Base-by-base conservation (phyloP, 169 alveolate genomes). In the Toxoplasma gondii region DNA sequence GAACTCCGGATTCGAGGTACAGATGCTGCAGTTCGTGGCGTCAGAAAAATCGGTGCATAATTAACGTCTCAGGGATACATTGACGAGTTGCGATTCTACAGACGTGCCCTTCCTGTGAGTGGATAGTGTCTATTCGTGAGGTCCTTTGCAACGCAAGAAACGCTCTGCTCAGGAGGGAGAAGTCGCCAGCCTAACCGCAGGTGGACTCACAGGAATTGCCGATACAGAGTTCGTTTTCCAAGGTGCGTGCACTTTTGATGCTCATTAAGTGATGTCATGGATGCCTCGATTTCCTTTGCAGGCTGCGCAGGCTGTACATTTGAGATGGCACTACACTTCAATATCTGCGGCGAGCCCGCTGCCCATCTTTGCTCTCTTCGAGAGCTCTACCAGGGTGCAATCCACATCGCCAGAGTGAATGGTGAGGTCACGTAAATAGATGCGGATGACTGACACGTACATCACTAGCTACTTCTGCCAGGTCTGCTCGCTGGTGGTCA, bases 281-380 rank as follows among this genome's bases (percentile, higher is more conserved):
- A 22, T 1, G n/a, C 22, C 34, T 27, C 29, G 34, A 9, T 64
- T 27, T 64, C 74, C 31, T 16, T 39, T 12, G 36, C 91, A 93
- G 96, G 96, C 84, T 93, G 96, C 69, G 96, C 88, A 31, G 43
- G 88, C 88, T 93, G 96, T 39, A 54, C 92, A 70, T 88, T 54
- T 22, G 96, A 93, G 36, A 64, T 39, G 45, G 94, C 94, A 0
- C 39, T 83, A 81, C 88, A 84, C 91, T 93, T 93, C 16, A 88
- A 93, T 90, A 82, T 93, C 87, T 93, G 96, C 64, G 92, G 92
- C 44, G 96, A 91, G 91, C 94, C 94, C 74, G 95, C 95, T 38
- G 91, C 96, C 1, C 94, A 93, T 88, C 80, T 93, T 29, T 93
- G 96, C 96, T 91, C 96, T 16, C 96, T 93, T n/a, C 92, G 82